These are phyloP conservation scores for Spathaspora passalidarum DNA, from an alignment of 805 yeast genomes.

Conservation along the genomic window DNA sequence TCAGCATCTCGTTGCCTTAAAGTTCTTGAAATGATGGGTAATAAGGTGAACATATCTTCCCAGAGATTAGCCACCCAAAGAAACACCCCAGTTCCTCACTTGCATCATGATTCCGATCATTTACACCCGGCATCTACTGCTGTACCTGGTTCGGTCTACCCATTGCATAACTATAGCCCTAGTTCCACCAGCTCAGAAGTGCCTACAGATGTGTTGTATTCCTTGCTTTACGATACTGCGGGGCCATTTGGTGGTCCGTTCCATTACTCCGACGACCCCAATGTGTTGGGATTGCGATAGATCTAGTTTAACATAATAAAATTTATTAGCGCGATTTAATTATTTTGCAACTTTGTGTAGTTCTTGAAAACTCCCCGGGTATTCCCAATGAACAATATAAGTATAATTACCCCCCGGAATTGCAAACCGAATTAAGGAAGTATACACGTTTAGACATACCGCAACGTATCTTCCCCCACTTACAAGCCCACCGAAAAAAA, in stretches of 20 bases:
- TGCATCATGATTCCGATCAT: neutral
- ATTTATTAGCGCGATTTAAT: neutral
- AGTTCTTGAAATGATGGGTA: conserved; percentile 11
- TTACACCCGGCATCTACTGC: neutral
- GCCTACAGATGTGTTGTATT: conserved; percentile 12
- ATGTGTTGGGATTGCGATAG: neutral
- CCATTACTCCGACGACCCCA: conserved; percentile 9
- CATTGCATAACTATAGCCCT: conserved; percentile 4
- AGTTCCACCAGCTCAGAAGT: conserved; percentile 8
- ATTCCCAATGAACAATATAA: no score
- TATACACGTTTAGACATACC: no score
- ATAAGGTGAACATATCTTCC: conserved; percentile 6
- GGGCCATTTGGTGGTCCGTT: conserved; percentile 14
- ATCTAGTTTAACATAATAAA: neutral
- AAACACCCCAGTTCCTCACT: conserved; percentile 4
- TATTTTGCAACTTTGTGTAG: neutral
- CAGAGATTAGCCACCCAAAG: conserved; percentile 4
- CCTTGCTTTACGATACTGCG: conserved; percentile 12
- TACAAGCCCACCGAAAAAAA: neutral
- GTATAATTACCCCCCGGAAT: neutral
- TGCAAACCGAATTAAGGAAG: neutral
- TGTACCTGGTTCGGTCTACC: neutral
- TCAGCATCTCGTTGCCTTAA: conserved; percentile 12
- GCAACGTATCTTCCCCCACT: no score
- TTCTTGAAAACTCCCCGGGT: neutral